phyloP scores from a whole-genome alignment of 305 asterid genomes.

The Ilex paraguariensis region DNA sequence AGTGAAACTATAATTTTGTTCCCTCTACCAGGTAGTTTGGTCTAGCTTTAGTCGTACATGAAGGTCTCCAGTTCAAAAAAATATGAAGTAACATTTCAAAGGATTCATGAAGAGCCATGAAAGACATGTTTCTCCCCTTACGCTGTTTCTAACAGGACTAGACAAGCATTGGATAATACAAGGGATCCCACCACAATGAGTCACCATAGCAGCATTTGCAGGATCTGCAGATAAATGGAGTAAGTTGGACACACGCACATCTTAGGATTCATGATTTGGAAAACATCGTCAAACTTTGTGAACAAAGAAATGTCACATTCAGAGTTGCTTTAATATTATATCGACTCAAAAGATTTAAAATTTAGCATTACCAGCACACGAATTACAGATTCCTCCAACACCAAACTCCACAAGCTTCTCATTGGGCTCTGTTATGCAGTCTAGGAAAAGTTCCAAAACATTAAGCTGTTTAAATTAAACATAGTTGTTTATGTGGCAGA shows the following conservation, averaged over 20 bases:
- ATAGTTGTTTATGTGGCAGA: constrained; percentile 7
- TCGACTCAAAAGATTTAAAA: not conserved
- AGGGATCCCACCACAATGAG: constrained; percentile 73
- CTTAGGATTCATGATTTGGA: too few species aligned
- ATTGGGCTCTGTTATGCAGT: constrained; percentile 86
- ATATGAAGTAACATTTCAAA: too few species aligned
- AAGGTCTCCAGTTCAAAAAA: too few species aligned
- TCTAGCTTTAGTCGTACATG: too few species aligned
- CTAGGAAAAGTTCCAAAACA: constrained; percentile 85
- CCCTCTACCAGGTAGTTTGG: too few species aligned
- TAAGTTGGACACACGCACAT: too few species aligned
- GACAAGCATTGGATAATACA: constrained; percentile 82
- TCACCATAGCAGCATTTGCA: constrained; percentile 65
- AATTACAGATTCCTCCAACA: constrained; percentile 84
- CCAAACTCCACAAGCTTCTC: constrained; percentile 91
- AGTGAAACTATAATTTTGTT: too few species aligned
- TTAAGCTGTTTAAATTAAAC: constrained; percentile 56
- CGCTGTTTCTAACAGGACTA: constrained; percentile 89
- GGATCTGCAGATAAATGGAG: constrained; percentile 50
- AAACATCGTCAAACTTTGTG: not conserved
- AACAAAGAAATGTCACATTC: not conserved
- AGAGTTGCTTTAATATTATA: not conserved
- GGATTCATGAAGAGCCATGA: too few species aligned
- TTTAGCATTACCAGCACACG: constrained; percentile 57
- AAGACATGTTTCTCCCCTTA: constrained; percentile 21